phyloP scores from a whole-genome alignment of 352 stramenopile genomes.

The Aphanomyces cochlioides region DNA sequence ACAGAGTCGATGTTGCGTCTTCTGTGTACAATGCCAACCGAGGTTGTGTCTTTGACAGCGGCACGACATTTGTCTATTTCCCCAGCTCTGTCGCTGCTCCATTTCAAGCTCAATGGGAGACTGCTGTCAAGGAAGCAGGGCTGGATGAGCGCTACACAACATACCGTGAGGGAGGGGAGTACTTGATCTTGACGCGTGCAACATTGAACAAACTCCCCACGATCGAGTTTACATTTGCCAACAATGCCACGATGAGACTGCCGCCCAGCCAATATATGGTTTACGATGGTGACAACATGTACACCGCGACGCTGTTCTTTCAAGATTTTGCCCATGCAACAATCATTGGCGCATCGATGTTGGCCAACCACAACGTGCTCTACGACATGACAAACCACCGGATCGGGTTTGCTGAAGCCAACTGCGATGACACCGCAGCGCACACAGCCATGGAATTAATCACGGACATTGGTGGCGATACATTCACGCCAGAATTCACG shows the following conservation, averaged over 20 bases:
- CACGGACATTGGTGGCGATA: constrained; percentile 55
- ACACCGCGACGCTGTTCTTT: constrained; percentile 71
- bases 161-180: constrained; percentile 30
- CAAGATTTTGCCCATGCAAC: constrained; percentile 52
- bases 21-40: constrained; percentile 56
- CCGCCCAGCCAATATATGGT: constrained; percentile 50
- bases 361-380: constrained; percentile 70
- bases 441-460: constrained; percentile 41
- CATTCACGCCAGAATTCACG: constrained; percentile 42
- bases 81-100: constrained; percentile 37
- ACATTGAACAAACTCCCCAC: constrained; percentile 41
- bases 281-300: constrained; percentile 36
- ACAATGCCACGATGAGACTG: constrained; percentile 55
- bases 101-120: constrained; percentile 51
- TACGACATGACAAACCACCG: constrained; percentile 73
- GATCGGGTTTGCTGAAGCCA: constrained; percentile 54
- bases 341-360: constrained; percentile 64
- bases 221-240: constrained; percentile 70
- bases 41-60: constrained; percentile 73
- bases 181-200: constrained; percentile 35
- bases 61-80: constrained; percentile 77
- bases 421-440: constrained; percentile 43
- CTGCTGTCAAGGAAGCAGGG: constrained; percentile 41
- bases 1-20: constrained; percentile 37
- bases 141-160: not conserved